Evolutionary conservation across 768 basidiomycete genomes (phyloP), one percentile per base, ranked within the genome.

Genomic region (Xerocomus spinulosus): DNA sequence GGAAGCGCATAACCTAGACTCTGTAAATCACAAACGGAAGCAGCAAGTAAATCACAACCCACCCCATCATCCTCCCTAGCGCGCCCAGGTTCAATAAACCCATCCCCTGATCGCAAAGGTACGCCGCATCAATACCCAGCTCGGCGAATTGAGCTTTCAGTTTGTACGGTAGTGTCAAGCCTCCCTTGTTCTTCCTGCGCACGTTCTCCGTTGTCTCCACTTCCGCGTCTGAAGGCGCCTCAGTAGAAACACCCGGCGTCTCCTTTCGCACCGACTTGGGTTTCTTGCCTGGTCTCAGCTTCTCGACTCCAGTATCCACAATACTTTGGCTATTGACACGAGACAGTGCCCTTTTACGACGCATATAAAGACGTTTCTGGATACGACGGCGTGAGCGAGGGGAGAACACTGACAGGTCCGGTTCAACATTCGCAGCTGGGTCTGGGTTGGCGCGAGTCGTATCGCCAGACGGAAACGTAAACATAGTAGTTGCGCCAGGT

Each of bases 291-390:
- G 76, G 72, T 46, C 68, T 77, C 43, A 75, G 46, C 58, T 72
- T 54, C 58, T 42, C 49, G 29, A 55, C 18, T 5, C 48, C 30
- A 4, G 48, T 39, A 21, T 37, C 40, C 3, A 48, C 12, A 2
- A 14, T 21, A 23, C 30, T 41, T 12, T 44, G 37, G 9, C 50
- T 59, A 12, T 53, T 62, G 33, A 72, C 83, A 24, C 59, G 57
- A 26, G 70, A 63, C 24, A 70, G 64, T 3, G 87, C 85, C 35
- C 86, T 76, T 60, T 79, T 82, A 24, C 78, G 76, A 5, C 86
- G 80, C 87, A 88, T 88, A 53, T 85, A 78, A 6, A 88, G 68
- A 32, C 85, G 73, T 49, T 87, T 87, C 49, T 68, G 67, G 20
- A 78, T 52, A n/a, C 76, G 79, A 28, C 81, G 76, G 7, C 80